Evolutionary conservation across 768 basidiomycete species (phyloP).

Genomic region (Brasilioporus rufonigricans): DNA sequence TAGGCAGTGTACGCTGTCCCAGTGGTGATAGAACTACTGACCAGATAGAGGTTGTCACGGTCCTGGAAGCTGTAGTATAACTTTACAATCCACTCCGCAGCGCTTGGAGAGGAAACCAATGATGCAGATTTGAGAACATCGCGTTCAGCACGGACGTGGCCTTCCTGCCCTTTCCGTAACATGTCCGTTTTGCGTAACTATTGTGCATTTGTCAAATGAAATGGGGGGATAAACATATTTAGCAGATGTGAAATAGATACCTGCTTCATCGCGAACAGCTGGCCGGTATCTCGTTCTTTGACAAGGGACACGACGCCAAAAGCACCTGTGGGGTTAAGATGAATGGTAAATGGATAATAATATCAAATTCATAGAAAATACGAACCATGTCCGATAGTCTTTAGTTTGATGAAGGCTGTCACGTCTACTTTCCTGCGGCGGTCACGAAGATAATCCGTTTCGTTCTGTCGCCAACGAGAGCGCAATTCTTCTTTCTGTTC

Average conservation of each 20-base stretch:
- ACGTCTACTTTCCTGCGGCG: constrained; percentile 78
- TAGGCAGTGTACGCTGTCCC: constrained; percentile 15
- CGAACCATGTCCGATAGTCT: constrained; percentile 92
- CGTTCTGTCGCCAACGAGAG: constrained; percentile 78
- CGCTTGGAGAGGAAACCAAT: constrained; percentile 65
- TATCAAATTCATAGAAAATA: constrained; percentile 27
- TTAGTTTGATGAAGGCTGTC: constrained; percentile 82
- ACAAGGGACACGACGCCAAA: constrained; percentile 97
- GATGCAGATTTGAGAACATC: constrained; percentile 92
- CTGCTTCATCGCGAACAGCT: constrained; percentile 96
- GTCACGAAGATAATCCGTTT: constrained; percentile 88
- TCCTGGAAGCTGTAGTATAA: constrained; percentile 95
- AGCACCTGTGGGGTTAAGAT: constrained; percentile 58
- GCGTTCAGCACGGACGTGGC: constrained; percentile 93
- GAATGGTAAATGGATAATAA: constrained; percentile 19
- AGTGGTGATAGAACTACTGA: constrained; percentile 45
- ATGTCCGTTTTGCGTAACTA: constrained; percentile 87
- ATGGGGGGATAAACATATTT: constrained; percentile 26
- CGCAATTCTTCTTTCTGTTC: constrained; percentile 70
- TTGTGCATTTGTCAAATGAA: constrained; percentile 23
- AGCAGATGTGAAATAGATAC: constrained; percentile 41
- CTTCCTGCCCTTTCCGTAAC: constrained; percentile 96
- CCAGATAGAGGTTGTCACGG: constrained; percentile 91
- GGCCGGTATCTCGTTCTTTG: constrained; percentile 72
- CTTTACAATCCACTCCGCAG: constrained; percentile 92